phyloP scores from a whole-genome alignment of 2,329 filamentous ascomycete species.

The Clonostachys byssicola region DNA sequence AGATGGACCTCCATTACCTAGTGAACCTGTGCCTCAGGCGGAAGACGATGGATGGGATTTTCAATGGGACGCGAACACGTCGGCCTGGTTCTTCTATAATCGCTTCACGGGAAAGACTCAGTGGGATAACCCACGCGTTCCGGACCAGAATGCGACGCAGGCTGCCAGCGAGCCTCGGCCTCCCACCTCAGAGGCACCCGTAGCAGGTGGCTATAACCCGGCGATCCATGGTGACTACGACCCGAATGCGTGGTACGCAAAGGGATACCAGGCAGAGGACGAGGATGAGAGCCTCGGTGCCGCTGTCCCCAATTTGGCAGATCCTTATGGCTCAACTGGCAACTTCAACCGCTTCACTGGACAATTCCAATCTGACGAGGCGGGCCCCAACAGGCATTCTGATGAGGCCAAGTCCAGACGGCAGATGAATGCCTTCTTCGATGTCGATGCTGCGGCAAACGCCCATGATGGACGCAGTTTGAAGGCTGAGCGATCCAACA shows the following conservation, averaged over 20 bases:
- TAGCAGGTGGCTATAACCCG: constrained; percentile 83
- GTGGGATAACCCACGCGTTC: constrained; percentile 82
- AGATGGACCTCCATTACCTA: constrained; percentile 23
- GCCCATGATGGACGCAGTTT: constrained; percentile 85
- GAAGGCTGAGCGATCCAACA: constrained; percentile 82
- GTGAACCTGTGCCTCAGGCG: constrained; percentile 27
- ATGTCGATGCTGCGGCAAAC: constrained; percentile 91
- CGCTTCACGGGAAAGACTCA: constrained; percentile 70
- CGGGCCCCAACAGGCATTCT: constrained; percentile 71
- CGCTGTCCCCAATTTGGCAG: constrained; percentile 20
- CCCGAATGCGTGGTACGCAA: constrained; percentile 89
- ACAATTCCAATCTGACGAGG: constrained; percentile 66
- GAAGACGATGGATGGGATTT: constrained; percentile 77
- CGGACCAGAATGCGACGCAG: constrained; percentile 31
- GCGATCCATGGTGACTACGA: constrained; percentile 97
- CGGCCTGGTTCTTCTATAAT: constrained; percentile 82
- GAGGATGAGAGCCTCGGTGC: constrained; percentile 22
- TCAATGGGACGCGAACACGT: constrained; percentile 66
- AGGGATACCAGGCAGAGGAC: constrained; percentile 28
- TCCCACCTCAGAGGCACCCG: constrained; percentile 27
- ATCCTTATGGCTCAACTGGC: constrained; percentile 62
- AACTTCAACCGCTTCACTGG: constrained; percentile 93
- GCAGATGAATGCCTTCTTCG: constrained; percentile 93
- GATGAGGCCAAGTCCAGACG: constrained; percentile 84
- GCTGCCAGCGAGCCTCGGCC: constrained; percentile 19